phyloP scores from a whole-genome alignment of 2,329 filamentous ascomycete species.

The Tolypocladium guangdongense region DNA sequence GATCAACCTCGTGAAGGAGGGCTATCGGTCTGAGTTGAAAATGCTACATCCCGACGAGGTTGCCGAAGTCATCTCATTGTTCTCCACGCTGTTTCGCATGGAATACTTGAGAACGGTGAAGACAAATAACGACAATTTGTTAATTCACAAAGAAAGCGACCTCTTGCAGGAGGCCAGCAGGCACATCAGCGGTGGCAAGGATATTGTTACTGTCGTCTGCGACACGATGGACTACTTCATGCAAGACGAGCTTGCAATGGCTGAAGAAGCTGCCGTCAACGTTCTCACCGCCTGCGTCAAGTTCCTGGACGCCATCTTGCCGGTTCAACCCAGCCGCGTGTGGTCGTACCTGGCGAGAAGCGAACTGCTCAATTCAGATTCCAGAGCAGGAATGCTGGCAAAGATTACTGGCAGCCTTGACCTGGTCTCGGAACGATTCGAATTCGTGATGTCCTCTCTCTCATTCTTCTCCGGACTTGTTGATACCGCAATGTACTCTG shows the following conservation, averaged over 20 bases:
- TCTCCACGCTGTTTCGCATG: conserved; percentile 57
- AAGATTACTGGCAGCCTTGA: conserved; percentile 76
- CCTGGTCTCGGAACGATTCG: conserved; percentile 62
- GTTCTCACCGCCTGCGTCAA: conserved; percentile 62
- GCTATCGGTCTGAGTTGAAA: conserved; percentile 40
- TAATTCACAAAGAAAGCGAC: conserved; percentile 24
- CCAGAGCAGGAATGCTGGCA: conserved; percentile 64
- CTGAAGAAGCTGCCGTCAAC: conserved; percentile 55
- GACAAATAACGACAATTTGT: conserved; percentile 14
- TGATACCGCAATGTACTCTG: conserved; percentile 60
- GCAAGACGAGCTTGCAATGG: conserved; percentile 43
- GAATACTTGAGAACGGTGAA: conserved; percentile 27
- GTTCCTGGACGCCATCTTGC: conserved; percentile 64
- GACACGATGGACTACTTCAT: conserved; percentile 69
- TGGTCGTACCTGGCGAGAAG: conserved; percentile 86
- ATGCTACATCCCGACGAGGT: conserved; percentile 49
- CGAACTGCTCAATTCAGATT: conserved; percentile 65
- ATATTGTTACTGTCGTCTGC: conserved; percentile 72
- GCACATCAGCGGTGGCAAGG: conserved; percentile 48
- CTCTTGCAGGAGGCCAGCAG: conserved; percentile 45
- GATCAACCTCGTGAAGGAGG: conserved; percentile 49
- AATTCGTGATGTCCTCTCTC: conserved; percentile 64
- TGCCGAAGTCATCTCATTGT: conserved; percentile 61
- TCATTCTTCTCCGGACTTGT: conserved; percentile 65
- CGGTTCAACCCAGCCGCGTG: conserved; percentile 68